These are phyloP conservation scores for Haplosporangium sp. DNA, from an alignment of 371 early-diverging fungal genomes.

Conservation along the genomic window DNA sequence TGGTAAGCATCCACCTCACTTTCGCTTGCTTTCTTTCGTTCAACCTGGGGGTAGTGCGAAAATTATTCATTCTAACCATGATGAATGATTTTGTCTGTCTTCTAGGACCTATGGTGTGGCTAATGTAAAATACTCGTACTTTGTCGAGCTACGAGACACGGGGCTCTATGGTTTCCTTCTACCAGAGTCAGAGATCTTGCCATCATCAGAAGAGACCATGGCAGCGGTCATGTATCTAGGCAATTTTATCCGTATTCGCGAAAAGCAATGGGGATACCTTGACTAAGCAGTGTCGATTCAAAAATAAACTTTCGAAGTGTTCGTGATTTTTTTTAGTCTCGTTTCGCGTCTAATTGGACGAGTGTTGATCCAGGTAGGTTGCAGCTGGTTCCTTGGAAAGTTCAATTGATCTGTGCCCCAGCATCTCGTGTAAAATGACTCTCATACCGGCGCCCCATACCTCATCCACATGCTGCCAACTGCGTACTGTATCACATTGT, in stretches of 20 bases:
- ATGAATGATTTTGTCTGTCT: neutral
- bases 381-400: too few relatives aligned
- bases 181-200: constrained; percentile 62
- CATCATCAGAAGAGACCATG: constrained; percentile 62
- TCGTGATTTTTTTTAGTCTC: neutral
- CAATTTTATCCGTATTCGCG: constrained; percentile 56
- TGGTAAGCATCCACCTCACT: constrained; percentile 25
- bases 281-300: neutral
- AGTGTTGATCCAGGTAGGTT: too few relatives aligned
- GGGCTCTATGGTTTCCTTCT: constrained; percentile 64
- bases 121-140: constrained; percentile 64
- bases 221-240: constrained; percentile 56
- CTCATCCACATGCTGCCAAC: too few relatives aligned
- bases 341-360: too few relatives aligned
- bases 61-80: neutral
- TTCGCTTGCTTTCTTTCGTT: neutral
- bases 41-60: neutral
- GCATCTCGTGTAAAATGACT: too few relatives aligned
- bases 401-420: too few relatives aligned
- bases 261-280: constrained; percentile 49
- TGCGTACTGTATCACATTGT: too few relatives aligned
- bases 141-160: constrained; percentile 67
- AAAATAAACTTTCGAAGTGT: constrained; percentile 6
- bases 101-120: constrained; percentile 56
- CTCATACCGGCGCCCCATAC: too few relatives aligned